These are phyloP conservation scores for Serendipita sp. DNA, from an alignment of 768 basidiomycete species.

Conservation along the genomic window DNA sequence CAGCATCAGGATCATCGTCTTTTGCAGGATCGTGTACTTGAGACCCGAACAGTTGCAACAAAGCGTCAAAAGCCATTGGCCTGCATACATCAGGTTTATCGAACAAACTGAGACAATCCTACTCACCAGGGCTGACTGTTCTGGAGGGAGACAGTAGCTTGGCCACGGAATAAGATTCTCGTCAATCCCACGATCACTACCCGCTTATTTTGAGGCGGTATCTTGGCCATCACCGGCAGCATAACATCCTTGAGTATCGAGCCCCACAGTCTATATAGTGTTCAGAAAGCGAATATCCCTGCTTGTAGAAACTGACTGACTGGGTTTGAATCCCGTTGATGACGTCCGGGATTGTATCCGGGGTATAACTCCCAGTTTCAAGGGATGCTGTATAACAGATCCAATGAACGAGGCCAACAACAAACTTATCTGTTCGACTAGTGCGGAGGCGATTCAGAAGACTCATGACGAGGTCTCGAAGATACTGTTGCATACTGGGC, in stretches of 20 bases:
- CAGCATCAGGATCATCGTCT: conserved; percentile 34
- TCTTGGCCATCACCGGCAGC: not conserved
- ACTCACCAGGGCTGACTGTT: not conserved
- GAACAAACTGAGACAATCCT: not conserved
- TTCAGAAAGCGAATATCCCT: not conserved
- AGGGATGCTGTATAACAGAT: conserved; percentile 60
- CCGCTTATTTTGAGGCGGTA: not conserved
- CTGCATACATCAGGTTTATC: conserved; percentile 24
- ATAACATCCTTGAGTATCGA: not conserved
- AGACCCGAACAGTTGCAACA: conserved; percentile 56
- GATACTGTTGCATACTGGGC: conserved; percentile 46
- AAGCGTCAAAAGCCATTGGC: conserved; percentile 48
- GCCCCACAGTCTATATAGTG: not conserved
- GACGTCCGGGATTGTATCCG: conserved; percentile 61
- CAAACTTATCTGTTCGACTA: conserved; percentile 78
- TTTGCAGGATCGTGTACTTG: conserved; percentile 15
- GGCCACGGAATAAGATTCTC: not conserved
- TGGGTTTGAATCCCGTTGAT: conserved; percentile 73
- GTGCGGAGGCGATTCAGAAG: conserved; percentile 74
- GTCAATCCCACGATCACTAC: not conserved
- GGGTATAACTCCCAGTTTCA: conserved; percentile 51
- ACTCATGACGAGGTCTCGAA: conserved; percentile 53
- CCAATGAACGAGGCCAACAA: conserved; percentile 67
- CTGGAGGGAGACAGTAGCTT: not conserved
- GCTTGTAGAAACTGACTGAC: conserved; percentile 27